Evolutionary conservation across 768 basidiomycete species (phyloP), one percentile per base, ranked within the genome.

Genomic region (Boletus rex-veris): DNA sequence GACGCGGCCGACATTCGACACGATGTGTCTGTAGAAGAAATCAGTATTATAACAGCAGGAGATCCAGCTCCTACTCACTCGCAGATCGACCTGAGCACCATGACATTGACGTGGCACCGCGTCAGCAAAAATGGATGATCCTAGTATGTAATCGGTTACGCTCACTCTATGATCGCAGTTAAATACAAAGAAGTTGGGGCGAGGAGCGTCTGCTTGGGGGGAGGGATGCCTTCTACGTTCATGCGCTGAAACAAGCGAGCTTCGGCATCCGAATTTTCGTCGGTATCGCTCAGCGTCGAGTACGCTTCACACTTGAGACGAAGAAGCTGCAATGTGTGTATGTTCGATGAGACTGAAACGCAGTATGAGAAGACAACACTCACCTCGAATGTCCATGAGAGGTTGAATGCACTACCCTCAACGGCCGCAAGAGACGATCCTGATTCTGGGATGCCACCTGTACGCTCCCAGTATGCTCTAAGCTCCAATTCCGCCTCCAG

Each of bases 401-500:
- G 68, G 64, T 85, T 77, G 64, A 92, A 91, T 28, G 79, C 69
- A 53, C 82, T 79, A 58, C 83, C 80, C 48, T 82, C 82, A 37
- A 73, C 61, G 26, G 67, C 59, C 2, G 67, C 71, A 19, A 49
- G 52, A 21, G 68, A 66, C 26, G 66, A 46, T 31, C 68, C 63
- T 21, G 64, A 59, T 36, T 64, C 59, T 36, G 66, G 64, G 47
- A 71, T 64, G 44, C 77, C 73, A 40, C 72, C 65, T 11, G 84
- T 90, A 52, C 85, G 80, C 61, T 92, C 91, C 82, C 86, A 88
- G 75, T 94, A 94, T 8, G 91, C 91, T 64, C 91, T 80, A 43
- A 97, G 70, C 69, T 97, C 95, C 40, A 98, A 78, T 66, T 98
- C 95, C 0, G 95, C 95, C 72, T 98, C 95, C 45, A 94, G 75